Base-by-base conservation (phyloP, 768 basidiomycete genomes). In the Leucogyrophana mollusca region DNA sequence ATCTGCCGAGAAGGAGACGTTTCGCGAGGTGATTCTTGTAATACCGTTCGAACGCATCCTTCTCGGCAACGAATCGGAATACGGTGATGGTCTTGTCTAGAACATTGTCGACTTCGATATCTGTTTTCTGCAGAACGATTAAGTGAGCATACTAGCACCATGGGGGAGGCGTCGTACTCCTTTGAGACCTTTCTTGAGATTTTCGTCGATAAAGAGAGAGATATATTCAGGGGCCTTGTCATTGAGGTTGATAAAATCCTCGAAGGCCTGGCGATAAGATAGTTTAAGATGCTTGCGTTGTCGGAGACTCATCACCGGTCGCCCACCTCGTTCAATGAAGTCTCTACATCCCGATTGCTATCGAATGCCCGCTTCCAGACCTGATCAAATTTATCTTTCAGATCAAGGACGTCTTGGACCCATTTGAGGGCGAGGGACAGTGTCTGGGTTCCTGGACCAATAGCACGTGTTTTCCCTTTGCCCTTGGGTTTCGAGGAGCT, bases 21-120 rank as follows among this genome's bases (percentile, higher is more conserved):
- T 94, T 91, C 4, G 95, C 91, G 23, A 99, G 83, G 64, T 98
- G 96, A 13, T 77, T 78, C 69, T 98, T 98, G 73, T 99, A 99
- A 65, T 98, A 98, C 25, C 90, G 80, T 65, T 99, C 96, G 61
- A 99, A 99, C 11, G 93, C 80, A 60, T 99, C 96, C 68, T 98
- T 98, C 67, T 98, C 94, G 2, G 83, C 77, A 47, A 98, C 75
- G 70, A 83, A 99, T 40, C 95, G 80, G 79, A 99, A 99, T 22
- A 98, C 81, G 2, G 85, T 90, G 65, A 97, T 96, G 0, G 96
- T 94, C 71, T 96, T 97, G 60, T 97, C 95, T 49, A 99, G 71
- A 4, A 95, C 80, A 25, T 65, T 64, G 56, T 98, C 95, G 42
- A 98, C 85, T 59, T 99, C 96, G 16, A 77, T 73, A 48, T 98